Conservation (phyloP, 257 asterid species). For the Nemophila menziesii region DNA sequence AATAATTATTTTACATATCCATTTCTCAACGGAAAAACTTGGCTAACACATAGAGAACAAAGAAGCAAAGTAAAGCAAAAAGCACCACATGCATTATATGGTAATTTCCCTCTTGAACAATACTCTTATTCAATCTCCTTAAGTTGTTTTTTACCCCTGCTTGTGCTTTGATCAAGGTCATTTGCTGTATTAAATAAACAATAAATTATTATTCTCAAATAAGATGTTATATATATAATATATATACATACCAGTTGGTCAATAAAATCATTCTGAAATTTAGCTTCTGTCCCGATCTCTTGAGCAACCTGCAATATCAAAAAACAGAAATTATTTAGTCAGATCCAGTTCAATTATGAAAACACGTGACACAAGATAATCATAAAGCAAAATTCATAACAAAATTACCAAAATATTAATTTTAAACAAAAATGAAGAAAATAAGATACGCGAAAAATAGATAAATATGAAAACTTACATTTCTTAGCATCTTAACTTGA, state of each 20-base stretch:
- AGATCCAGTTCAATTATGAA: neutral
- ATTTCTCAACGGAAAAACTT: constrained; percentile 23
- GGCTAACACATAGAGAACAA: constrained; percentile 43
- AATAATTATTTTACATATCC: too few relatives aligned
- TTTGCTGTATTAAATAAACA: constrained; percentile 30
- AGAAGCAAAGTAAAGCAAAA: constrained; percentile 50
- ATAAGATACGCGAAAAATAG: neutral
- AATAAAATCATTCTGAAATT: constrained; percentile 55
- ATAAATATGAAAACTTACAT: constrained; percentile 18
- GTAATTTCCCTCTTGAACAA: constrained; percentile 53
- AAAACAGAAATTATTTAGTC: neutral
- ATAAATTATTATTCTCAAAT: too few relatives aligned
- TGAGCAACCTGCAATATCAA: constrained; percentile 54
- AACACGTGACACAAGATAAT: neutral
- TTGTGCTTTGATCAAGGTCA: constrained; percentile 62
- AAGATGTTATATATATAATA: neutral
- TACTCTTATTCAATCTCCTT: constrained; percentile 63
- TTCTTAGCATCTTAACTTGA: constrained; percentile 54
- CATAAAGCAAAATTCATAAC: neutral
- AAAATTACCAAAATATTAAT: too few relatives aligned
- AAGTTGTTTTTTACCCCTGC: constrained; percentile 75
- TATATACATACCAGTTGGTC: constrained; percentile 53
- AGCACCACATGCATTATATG: constrained; percentile 65
- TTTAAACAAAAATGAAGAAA: neutral
- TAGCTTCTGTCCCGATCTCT: constrained; percentile 58